Conservation (phyloP, 2,329 filamentous ascomycete genomes). For the Alternaria metachromatica region DNA sequence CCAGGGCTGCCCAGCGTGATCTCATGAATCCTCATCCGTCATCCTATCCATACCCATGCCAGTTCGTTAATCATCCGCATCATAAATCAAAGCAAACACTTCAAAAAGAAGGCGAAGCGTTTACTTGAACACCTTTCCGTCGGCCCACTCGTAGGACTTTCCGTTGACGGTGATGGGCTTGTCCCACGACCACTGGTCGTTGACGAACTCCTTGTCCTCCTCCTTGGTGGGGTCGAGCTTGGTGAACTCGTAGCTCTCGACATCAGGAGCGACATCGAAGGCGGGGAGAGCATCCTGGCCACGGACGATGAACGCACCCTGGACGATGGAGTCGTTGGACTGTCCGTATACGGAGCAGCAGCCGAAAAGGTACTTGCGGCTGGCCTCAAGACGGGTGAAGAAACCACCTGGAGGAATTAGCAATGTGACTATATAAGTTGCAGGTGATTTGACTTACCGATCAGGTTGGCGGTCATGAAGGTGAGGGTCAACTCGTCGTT, state of each 20-base stretch:
- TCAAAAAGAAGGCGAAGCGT: conserved; percentile 33
- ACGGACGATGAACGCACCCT: conserved; percentile 93
- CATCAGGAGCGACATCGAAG: conserved; percentile 97
- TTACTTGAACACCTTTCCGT: conserved; percentile 99
- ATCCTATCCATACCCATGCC: conserved; percentile 36
- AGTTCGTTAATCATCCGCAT: conserved; percentile 46
- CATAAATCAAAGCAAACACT: conserved; percentile 33
- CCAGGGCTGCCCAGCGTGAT: conserved; percentile 29
- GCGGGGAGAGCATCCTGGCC: conserved; percentile 85
- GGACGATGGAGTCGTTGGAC: conserved; percentile 87
- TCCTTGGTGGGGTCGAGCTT: conserved; percentile 91
- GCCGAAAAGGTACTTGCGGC: conserved; percentile 98
- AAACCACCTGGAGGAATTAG: conserved; percentile 70
- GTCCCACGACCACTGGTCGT: conserved; percentile 92
- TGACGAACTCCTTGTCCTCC: conserved; percentile 85
- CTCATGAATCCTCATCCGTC: conserved; percentile 35
- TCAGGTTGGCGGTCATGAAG: conserved; percentile 99
- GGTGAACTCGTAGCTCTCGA: conserved; percentile 93
- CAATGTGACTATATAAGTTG: not conserved
- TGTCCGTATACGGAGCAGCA: conserved; percentile 85
- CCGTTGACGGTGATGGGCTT: conserved; percentile 78
- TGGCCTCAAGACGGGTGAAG: conserved; percentile 95
- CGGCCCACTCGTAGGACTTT: conserved; percentile 87
- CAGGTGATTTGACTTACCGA: conserved; percentile 62
- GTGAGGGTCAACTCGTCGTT: conserved; percentile 95